Conservation (phyloP, 73 alveolate genomes). For the Tetrahymena borealis region DNA sequence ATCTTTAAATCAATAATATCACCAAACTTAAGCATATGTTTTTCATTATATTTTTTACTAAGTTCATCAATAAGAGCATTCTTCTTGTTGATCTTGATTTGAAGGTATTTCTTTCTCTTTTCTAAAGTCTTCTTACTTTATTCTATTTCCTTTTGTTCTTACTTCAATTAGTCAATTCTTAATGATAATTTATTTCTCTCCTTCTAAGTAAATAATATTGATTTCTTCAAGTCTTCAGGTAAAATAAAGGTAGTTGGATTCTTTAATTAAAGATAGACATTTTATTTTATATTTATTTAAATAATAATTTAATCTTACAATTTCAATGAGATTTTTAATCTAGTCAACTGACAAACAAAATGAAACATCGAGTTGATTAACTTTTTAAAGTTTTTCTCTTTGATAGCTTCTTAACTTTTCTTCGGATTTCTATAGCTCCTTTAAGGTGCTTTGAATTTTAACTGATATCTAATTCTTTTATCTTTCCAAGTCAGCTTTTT, state of each 20-base stretch:
- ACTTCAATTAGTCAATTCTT: slow-evolving; percentile 45
- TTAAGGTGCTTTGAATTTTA: slow-evolving; percentile 5
- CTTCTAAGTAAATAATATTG: slow-evolving; percentile 66
- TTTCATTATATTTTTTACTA: slow-evolving; percentile 64
- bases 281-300: neutral
- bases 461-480: slow-evolving; percentile 43
- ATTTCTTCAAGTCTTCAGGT: slow-evolving; percentile 43
- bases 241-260: neutral
- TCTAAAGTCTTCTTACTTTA: slow-evolving; percentile 48
- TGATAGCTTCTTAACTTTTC: slow-evolving; percentile 77
- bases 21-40: slow-evolving; percentile 80
- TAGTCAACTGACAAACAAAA: slow-evolving; percentile 57
- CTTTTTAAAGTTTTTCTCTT: slow-evolving; percentile 76
- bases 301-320: neutral
- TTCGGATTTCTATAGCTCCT: slow-evolving; percentile 65
- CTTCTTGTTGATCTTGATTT: slow-evolving; percentile 60
- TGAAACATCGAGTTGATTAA: slow-evolving; percentile 63
- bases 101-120: slow-evolving; percentile 46
- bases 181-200: slow-evolving; percentile 60
- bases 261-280: neutral
- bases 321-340: slow-evolving; percentile 47
- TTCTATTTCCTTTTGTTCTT: slow-evolving; percentile 58
- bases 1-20: slow-evolving; percentile 70
- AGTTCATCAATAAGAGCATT: slow-evolving; percentile 61
- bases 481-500: slow-evolving; percentile 61